These are phyloP conservation scores for Saccharomycopsis crataegensis DNA, from an alignment of 1,139 yeast species.

Conservation along the genomic window DNA sequence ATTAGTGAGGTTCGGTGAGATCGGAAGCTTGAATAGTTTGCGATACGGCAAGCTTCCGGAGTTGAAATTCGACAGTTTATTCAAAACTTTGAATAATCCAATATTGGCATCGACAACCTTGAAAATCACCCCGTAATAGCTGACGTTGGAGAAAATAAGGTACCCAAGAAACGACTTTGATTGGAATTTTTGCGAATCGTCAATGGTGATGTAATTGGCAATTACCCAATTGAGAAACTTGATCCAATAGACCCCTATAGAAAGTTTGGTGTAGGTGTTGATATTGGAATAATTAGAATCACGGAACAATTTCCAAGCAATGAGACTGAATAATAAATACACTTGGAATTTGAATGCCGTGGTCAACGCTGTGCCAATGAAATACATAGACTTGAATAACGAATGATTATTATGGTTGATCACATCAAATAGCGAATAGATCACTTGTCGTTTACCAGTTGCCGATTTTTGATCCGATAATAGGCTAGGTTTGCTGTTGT, in stretches of 20 bases:
- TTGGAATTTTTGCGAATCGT: constrained; percentile 15
- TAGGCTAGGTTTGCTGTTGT: not conserved
- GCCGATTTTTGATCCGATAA: not conserved
- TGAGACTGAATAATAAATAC: constrained; percentile 1
- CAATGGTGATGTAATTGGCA: constrained; percentile 10
- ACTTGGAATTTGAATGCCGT: constrained; percentile 8
- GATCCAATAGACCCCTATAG: not conserved
- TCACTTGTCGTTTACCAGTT: constrained; percentile 6
- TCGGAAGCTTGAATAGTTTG: constrained; percentile 9
- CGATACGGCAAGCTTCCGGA: constrained; percentile 4
- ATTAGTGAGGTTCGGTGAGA: not conserved
- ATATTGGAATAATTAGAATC: constrained; percentile 3
- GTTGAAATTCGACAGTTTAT: constrained; percentile 16
- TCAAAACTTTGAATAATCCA: constrained; percentile 9
- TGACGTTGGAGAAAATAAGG: constrained; percentile 5
- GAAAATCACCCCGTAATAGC: constrained; percentile 11
- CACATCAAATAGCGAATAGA: constrained; percentile 18
- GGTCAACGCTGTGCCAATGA: constrained; percentile 7
- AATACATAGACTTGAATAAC: constrained; percentile 12
- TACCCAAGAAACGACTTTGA: constrained; percentile 7
- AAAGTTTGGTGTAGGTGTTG: not conserved
- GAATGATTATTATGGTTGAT: constrained; percentile 7
- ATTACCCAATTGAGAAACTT: constrained; percentile 7
- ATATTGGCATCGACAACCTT: constrained; percentile 12
- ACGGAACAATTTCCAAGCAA: not conserved